Evolutionary conservation across 2,329 filamentous ascomycete genomes (phyloP), one percentile per base, ranked within the genome.

Genomic region (Phaeosphaeria sp.): DNA sequence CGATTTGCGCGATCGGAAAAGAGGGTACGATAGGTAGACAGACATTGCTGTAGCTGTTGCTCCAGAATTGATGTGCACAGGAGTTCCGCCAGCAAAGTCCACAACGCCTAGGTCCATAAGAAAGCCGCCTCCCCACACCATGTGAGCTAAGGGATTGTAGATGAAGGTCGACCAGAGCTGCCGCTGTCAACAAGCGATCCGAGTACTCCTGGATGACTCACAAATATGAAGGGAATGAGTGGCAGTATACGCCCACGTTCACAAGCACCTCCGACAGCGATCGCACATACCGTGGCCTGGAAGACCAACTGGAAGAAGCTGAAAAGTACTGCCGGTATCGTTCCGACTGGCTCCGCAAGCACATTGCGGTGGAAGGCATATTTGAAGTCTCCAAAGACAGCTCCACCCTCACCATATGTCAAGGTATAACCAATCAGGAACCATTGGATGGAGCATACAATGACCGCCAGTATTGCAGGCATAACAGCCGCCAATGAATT

Each of bases 271-370:
- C 82, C 82, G 9, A 83, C 77, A 1, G 81, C 78, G 63, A 84
- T 84, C 1, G 81, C 81, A 62, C 81, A 84, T 1, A 84, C 81
- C 0, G 81, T 84, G 0, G 82, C 81, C 54, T 78, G 74, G 56
- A 83, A 83, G 1, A 84, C 78, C 10, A 83, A 69, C 69, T 84
- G 82, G 53, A 84, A 84, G 66, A 83, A 81, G 50, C 79, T 82
- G 68, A 84, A 84, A 5, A 84, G 64, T 13, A 83, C 79, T 6
- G 81, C 81, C 0, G 82, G 81, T 46, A 83, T 83, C 0, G 80
- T 81, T 3, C 82, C 81, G 1, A 84, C 76, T 0, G 82, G 81
- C 48, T 83, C 77, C 2, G 79, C 72, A 0, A 84, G 71, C 4
- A 84, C 82, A 13, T 76, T 78, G 7, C 67, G 63, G 59, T 84